Conservation (phyloP, 2,329 filamentous ascomycete species). For the Davidsoniella eucalypti region DNA sequence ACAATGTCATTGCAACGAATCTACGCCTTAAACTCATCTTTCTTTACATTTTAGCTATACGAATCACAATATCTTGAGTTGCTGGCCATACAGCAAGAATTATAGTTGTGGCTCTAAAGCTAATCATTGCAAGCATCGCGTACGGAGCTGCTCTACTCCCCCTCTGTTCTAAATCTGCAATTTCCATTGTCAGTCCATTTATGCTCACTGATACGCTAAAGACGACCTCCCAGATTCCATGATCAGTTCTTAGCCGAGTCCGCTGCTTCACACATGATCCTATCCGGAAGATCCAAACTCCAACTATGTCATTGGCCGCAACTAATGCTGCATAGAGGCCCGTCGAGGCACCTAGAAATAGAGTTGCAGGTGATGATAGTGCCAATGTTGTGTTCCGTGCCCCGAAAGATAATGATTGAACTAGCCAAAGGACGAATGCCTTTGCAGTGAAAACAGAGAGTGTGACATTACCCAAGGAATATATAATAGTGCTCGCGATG, state of each 20-base stretch:
- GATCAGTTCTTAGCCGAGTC: too few species aligned
- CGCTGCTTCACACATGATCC: too few species aligned
- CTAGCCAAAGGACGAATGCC: constrained; percentile 23
- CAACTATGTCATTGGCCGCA: constrained; percentile 33
- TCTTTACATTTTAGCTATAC: background rate
- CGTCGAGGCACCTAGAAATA: constrained; percentile 27
- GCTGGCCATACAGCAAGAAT: constrained; percentile 26
- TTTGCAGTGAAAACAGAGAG: constrained; percentile 28
- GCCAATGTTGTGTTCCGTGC: constrained; percentile 35
- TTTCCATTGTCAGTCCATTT: constrained; percentile 44
- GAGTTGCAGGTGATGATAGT: constrained; percentile 30
- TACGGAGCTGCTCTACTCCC: constrained; percentile 37
- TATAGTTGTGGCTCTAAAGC: constrained; percentile 39
- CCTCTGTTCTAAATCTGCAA: constrained; percentile 38
- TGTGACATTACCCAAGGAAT: constrained; percentile 24
- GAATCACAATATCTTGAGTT: background rate
- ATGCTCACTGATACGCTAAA: constrained; percentile 37
- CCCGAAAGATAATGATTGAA: constrained; percentile 29
- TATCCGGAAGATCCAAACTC: constrained; percentile 10
- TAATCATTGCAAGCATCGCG: constrained; percentile 39
- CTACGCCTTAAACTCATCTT: too few species aligned
- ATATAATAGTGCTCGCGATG: constrained; percentile 23
- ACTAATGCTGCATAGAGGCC: constrained; percentile 34
- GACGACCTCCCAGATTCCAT: constrained; percentile 17
- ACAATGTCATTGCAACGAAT: too few species aligned